These are phyloP conservation scores for Penicillium samsonianum DNA, from an alignment of 495 filamentous ascomycete species.

Conservation along the genomic window DNA sequence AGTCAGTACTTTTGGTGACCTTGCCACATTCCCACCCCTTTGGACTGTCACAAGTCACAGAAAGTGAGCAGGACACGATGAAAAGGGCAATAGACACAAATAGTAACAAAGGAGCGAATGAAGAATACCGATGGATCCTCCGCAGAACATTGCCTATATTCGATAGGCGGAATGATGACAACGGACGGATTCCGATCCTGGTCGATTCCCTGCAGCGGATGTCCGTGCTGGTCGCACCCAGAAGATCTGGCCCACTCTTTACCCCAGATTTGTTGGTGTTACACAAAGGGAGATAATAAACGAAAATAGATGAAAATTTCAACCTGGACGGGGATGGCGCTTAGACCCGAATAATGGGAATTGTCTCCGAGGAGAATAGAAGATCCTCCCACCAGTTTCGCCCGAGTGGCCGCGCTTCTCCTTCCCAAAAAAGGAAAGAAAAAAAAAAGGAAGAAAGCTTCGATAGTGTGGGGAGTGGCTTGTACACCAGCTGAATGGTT, in stretches of 20 bases:
- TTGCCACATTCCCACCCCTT: conserved; percentile 25
- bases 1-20: conserved; percentile 15
- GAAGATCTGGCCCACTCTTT: conserved; percentile 46
- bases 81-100: neutral
- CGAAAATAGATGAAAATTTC: conserved; percentile 11
- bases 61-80: neutral
- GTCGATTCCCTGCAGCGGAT: conserved; percentile 39
- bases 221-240: conserved; percentile 40
- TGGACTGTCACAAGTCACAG: conserved; percentile 2
- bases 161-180: conserved; percentile 5
- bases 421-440: neutral
- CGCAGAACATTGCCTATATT: neutral
- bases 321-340: conserved; percentile 12
- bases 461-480: conserved; percentile 9
- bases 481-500: conserved; percentile 2
- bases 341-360: conserved; percentile 3
- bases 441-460: neutral
- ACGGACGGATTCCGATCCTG: conserved; percentile 19
- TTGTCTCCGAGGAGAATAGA: neutral
- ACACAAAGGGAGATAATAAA: conserved; percentile 16
- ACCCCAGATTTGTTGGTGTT: conserved; percentile 43
- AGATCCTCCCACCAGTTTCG: neutral
- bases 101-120: neutral
- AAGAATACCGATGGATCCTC: neutral
- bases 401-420: neutral